Evolutionary conservation across 2,329 filamentous ascomycete genomes (phyloP), one percentile per base, ranked within the genome.

Genomic region (Didymella pomorum): DNA sequence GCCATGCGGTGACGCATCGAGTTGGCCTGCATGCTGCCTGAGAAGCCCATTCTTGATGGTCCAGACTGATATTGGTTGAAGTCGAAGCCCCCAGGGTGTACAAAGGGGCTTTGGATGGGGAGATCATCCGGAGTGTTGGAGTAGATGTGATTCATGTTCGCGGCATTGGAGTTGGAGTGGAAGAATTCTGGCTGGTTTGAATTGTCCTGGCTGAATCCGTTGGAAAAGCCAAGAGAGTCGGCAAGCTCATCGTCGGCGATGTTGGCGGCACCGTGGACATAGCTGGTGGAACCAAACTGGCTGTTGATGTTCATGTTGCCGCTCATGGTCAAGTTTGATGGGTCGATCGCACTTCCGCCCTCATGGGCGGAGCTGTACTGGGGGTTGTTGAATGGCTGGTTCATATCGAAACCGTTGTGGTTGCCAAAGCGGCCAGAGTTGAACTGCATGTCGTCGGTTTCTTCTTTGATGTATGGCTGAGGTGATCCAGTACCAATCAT

Each of bases 121-220:
- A 92, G 90, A 51, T 92, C 92, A 61, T 98, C 94, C 3, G 94
- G 93, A 2, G 93, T 97, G 75, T 91, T 92, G 20, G 94, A 97
- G 78, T 90, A 98, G 61, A 92, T 87, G 71, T 78, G 76, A 64
- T 90, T 89, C 72, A 92, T 87, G 57, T 90, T 88, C 46, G 88
- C 86, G 64, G 91, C 70, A 61, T 66, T 76, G 41, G 68, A 57
- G 58, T 75, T 71, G 41, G 65, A 66, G 62, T 73, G 68, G 67
- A 74, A 74, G 59, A 81, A 83, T 82, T 89, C 87, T 57, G 74
- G 66, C 76, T 90, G 87, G 53, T 82, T 82, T 64, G 85, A 76
- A 52, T 82, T 81, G 66, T 82, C 83, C 71, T 89, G 81, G 49
- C 80, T 79, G 58, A 84, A 89, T 55, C 87, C 84, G 59, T 66